Evolutionary conservation across 2,329 filamentous ascomycete species (phyloP), one percentile per base, ranked within the genome.

Genomic region (Alternaria postmessia): DNA sequence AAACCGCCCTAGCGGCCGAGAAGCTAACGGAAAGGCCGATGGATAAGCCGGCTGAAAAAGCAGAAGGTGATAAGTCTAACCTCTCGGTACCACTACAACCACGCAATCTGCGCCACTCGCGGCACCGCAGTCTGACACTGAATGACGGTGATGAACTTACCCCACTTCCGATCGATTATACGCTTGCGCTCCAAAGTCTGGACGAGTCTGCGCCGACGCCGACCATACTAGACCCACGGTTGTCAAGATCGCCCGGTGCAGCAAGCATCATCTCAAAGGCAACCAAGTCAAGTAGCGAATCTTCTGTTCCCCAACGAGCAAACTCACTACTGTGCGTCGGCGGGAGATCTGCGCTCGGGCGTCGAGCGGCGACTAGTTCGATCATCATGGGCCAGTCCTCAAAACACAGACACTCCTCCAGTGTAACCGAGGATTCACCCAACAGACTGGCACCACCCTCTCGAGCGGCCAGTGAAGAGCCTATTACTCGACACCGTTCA

Each of bases 111-210:
- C 66, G 69, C 51, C 71, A 76, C 52, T 62, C 72, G 43, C 65
- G 73, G 57, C 67, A 70, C 54, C 67, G 74, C 38, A 77, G 75
- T 59, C 62, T 75, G 59, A 76, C 74, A 11, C 62, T 74, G 41
- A 76, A 77, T 47, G 75, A 77, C 65, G 66, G 69, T 34, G 73
- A 75, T 26, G 72, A 75, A 42, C 55, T 75, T 63, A 69, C 71
- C 63, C 70, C 74, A 59, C 72, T 79, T 49, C 78, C 78, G 32
- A 79, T 80, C 61, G 73, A 80, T 59, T 80, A 80, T 68, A 71
- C 72, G 22, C 71, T 78, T 39, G 78, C 77, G n/a, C 64, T 80
- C 38, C 66, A 78, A 51, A 66, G 67, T 22, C 65, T 79, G 26
- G 69, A 74, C n/a, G 64, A 69, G 32, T 59, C 62, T 39, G 58